phyloP scores from a whole-genome alignment of 192 early-diverging fungal genomes.

The Oehlia diaphana region DNA sequence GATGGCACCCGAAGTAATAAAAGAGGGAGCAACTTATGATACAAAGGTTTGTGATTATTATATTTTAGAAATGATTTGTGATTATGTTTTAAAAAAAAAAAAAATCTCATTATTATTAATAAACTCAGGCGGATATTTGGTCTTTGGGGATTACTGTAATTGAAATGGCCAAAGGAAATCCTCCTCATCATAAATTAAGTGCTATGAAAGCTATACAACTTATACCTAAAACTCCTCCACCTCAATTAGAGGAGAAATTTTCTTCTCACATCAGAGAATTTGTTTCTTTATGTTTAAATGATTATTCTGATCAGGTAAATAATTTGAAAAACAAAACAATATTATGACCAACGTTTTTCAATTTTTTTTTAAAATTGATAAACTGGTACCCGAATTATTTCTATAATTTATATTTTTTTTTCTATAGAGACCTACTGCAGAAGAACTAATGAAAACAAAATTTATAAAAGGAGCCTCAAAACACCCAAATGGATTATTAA shows the following conservation, averaged over 20 bases:
- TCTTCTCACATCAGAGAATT: conserved; percentile 85
- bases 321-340: neutral
- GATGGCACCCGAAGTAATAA: conserved; percentile 88
- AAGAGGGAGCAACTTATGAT: conserved; percentile 83
- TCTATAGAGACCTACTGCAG: conserved; percentile 76
- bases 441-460: conserved; percentile 80
- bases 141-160: conserved; percentile 98
- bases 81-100: neutral
- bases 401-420: neutral
- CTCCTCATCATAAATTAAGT: conserved; percentile 89
- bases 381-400: too few species aligned
- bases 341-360: neutral
- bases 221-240: conserved; percentile 81
- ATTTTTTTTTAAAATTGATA: too few species aligned
- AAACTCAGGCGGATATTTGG: conserved; percentile 92
- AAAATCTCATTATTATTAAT: neutral
- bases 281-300: conserved; percentile 79
- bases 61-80: neutral
- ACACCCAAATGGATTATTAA: conserved; percentile 50
- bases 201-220: conserved; percentile 86
- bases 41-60: conserved; percentile 60
- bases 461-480: conserved; percentile 69
- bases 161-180: conserved; percentile 93
- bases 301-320: conserved; percentile 77
- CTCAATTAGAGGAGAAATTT: conserved; percentile 78